These are phyloP conservation scores for Bathelium albidoporum DNA, from an alignment of 495 filamentous ascomycete genomes.

Conservation along the genomic window DNA sequence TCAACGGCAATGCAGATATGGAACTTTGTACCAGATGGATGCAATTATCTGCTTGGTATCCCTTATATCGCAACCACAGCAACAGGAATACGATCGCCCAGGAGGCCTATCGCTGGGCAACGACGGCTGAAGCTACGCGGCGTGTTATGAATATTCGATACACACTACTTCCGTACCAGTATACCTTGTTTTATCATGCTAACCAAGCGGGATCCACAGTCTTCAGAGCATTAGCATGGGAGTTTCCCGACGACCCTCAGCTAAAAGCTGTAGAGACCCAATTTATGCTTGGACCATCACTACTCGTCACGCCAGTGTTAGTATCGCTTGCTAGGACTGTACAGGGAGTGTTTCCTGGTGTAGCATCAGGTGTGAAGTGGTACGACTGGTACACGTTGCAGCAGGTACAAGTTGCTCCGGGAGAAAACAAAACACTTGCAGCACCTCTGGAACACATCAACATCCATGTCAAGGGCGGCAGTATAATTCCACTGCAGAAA, in stretches of 20 bases:
- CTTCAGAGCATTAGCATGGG: conserved; percentile 23
- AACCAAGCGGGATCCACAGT: conserved; percentile 21
- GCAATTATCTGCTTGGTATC: conserved; percentile 23
- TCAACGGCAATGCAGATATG: conserved; percentile 19
- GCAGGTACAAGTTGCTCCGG: conserved; percentile 12
- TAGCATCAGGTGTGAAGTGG: conserved; percentile 16
- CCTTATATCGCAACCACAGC: conserved; percentile 29
- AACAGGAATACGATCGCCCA: conserved; percentile 14
- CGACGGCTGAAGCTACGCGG: conserved; percentile 17
- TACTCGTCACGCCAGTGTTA: conserved; percentile 23
- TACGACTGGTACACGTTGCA: conserved; percentile 26
- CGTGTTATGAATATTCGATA: conserved; percentile 24
- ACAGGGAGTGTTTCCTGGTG: conserved; percentile 19
- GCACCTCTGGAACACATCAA: conserved; percentile 16
- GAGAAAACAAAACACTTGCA: conserved; percentile 17
- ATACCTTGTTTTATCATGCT: conserved; percentile 24
- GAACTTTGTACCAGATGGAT: conserved; percentile 29
- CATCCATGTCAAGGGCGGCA: conserved; percentile 16
- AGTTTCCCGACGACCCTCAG: conserved; percentile 24
- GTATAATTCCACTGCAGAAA: conserved; percentile 16
- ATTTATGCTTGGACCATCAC: conserved; percentile 20
- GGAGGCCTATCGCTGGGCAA: conserved; percentile 23
- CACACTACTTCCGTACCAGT: conserved; percentile 24
- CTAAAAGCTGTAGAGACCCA: conserved; percentile 21
- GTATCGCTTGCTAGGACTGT: conserved; percentile 14